Evolutionary conservation across 352 stramenopile species (phyloP).

Genomic region (Globisporangium nagaii): DNA sequence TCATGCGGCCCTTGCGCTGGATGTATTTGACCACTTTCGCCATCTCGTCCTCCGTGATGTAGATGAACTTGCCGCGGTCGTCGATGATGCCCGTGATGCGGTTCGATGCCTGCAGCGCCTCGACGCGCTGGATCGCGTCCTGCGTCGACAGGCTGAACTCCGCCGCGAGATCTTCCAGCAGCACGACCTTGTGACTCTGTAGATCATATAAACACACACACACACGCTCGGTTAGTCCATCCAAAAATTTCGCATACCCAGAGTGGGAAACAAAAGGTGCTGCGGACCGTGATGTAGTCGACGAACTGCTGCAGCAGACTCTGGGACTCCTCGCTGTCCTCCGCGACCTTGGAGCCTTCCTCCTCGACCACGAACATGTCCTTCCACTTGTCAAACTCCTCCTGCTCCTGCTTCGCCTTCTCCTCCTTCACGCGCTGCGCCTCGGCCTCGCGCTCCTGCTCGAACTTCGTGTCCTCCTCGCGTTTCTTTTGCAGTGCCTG

Average conservation of each 20-base stretch:
- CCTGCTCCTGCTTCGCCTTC: conserved; percentile 56
- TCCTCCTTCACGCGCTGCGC: conserved; percentile 37
- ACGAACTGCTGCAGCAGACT: conserved; percentile 64
- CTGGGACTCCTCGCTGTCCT: conserved; percentile 62
- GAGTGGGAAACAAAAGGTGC: too few relatives aligned
- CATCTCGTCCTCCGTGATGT: conserved; percentile 76
- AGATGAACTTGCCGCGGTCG: conserved; percentile 80
- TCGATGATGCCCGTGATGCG: conserved; percentile 72
- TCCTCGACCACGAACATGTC: conserved; percentile 70
- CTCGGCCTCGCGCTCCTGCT: conserved; percentile 41
- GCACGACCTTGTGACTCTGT: conserved; percentile 62
- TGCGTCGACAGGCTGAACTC: conserved; percentile 66
- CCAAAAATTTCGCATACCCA: too few relatives aligned
- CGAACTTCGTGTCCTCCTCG: conserved; percentile 41
- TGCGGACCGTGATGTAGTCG: conserved; percentile 59
- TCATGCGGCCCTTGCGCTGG: conserved; percentile 54
- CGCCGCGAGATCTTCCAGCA: conserved; percentile 65
- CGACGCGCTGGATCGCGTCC: conserved; percentile 58
- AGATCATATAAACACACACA: neutral
- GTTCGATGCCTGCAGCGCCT: conserved; percentile 43
- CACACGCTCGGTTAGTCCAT: neutral
- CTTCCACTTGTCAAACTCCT: conserved; percentile 78
- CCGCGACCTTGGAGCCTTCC: conserved; percentile 38
- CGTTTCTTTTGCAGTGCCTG: conserved; percentile 48
- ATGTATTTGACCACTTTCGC: conserved; percentile 70